Conservation (phyloP, 768 basidiomycete genomes). For the Mycena filopes region DNA sequence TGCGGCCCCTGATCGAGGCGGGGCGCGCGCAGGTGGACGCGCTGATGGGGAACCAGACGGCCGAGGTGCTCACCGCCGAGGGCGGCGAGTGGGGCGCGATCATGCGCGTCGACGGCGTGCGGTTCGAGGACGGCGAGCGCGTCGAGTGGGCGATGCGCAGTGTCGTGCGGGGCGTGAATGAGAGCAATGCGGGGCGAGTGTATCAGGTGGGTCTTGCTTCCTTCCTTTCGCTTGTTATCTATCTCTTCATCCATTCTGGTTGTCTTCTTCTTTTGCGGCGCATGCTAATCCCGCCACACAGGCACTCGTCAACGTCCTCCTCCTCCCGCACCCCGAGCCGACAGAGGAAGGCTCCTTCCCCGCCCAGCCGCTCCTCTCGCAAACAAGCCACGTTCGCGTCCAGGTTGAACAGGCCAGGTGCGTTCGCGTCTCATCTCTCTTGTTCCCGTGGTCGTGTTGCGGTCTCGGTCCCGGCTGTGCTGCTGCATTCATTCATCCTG, state of each 20-base stretch:
- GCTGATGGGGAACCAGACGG: constrained; percentile 66
- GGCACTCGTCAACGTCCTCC: constrained; percentile 71
- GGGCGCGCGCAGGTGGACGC: constrained; percentile 74
- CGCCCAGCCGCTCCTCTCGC: constrained; percentile 64
- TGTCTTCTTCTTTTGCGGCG: no score
- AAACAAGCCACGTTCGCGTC: constrained; percentile 75
- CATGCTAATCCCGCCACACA: constrained; percentile 40
- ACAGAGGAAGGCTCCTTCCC: constrained; percentile 47
- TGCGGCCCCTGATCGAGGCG: constrained; percentile 72
- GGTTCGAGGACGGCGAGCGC: constrained; percentile 82
- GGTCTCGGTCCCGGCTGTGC: no score
- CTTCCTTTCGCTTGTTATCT: not conserved
- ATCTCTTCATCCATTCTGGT: not conserved
- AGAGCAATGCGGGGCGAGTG: constrained; percentile 69
- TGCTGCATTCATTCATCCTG: not conserved
- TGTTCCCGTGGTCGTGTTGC: no score
- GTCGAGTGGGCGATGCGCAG: constrained; percentile 82
- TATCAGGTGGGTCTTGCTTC: constrained; percentile 71
- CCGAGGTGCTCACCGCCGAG: constrained; percentile 69
- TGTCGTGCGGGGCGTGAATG: constrained; percentile 68
- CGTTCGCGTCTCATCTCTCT: not conserved
- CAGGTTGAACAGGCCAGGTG: constrained; percentile 75
- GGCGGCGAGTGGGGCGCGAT: constrained; percentile 75
- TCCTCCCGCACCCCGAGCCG: constrained; percentile 76
- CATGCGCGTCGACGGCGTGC: constrained; percentile 76